These are phyloP conservation scores for Ascosphaera acerosa DNA, from an alignment of 2,329 filamentous ascomycete genomes.

Conservation along the genomic window DNA sequence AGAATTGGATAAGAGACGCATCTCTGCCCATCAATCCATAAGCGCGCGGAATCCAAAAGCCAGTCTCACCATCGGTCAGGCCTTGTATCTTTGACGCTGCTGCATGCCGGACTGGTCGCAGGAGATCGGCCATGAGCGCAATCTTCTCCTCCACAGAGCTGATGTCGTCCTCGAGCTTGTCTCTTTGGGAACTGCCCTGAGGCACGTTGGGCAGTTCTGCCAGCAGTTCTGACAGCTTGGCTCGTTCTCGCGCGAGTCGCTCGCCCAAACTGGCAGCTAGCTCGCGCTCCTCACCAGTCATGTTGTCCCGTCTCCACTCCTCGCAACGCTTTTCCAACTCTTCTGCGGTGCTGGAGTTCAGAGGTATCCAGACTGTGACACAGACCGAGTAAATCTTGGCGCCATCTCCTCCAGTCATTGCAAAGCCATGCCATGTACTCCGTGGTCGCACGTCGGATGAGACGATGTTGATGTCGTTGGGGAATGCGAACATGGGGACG, in stretches of 20 bases:
- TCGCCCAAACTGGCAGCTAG: slow-evolving; percentile 77
- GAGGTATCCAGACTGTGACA: slow-evolving; percentile 74
- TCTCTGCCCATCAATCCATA: slow-evolving; percentile 85
- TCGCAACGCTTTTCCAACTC: slow-evolving; percentile 51
- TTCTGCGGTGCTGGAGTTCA: slow-evolving; percentile 58
- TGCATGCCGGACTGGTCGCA: slow-evolving; percentile 75
- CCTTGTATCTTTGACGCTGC: slow-evolving; percentile 95
- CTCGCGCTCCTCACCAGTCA: slow-evolving; percentile 94
- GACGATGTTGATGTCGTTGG: slow-evolving; percentile 91
- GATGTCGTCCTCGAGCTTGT: slow-evolving; percentile 77
- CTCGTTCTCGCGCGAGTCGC: slow-evolving; percentile 62
- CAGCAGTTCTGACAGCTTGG: slow-evolving; percentile 68
- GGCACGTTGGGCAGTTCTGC: slow-evolving; percentile 55
- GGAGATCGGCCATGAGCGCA: slow-evolving; percentile 79
- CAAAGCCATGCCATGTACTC: slow-evolving; percentile 98
- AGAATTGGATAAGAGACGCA: slow-evolving; percentile 60
- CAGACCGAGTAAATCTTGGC: slow-evolving; percentile 81
- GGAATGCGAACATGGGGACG: slow-evolving; percentile 97
- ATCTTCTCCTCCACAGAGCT: slow-evolving; percentile 95
- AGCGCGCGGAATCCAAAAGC: slow-evolving; percentile 81
- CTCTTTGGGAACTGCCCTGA: slow-evolving; percentile 58
- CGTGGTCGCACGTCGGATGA: slow-evolving; percentile 81
- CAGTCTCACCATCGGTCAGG: slow-evolving; percentile 80
- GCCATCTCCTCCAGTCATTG: slow-evolving; percentile 86
- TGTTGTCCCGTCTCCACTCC: slow-evolving; percentile 69